Percentiles rank a stretch among this genome's conserved stretches.
These are phyloP conservation scores for Cytospora leucostoma DNA, from an alignment of 2,329 filamentous ascomycete genomes.

Conservation along the genomic window DNA sequence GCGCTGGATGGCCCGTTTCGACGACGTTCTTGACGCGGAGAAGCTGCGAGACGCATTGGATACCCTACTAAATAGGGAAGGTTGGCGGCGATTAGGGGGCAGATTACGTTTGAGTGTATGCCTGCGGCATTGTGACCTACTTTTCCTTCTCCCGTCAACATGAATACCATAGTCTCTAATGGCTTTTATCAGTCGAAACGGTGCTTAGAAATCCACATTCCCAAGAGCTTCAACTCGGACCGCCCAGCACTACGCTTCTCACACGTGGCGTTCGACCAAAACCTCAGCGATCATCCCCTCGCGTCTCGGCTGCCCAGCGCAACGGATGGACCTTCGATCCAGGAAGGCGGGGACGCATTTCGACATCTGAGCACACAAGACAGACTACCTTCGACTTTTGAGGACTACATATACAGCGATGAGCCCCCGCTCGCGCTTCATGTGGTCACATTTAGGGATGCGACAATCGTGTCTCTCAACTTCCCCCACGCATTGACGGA, in stretches of 20 bases:
- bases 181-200: conserved; percentile 9
- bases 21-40: conserved; percentile 47
- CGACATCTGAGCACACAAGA: conserved; percentile 31
- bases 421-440: conserved; percentile 49
- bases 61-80: conserved; percentile 36
- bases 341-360: conserved; percentile 33
- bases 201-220: conserved; percentile 38
- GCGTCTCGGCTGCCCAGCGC: conserved; percentile 40
- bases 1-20: conserved; percentile 28
- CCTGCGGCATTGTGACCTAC: too few relatives aligned
- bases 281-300: conserved; percentile 44
- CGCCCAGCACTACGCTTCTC: conserved; percentile 45
- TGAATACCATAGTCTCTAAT: not conserved
- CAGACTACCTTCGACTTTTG: conserved; percentile 35
- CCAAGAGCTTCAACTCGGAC: conserved; percentile 32
- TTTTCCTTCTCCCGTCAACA: not conserved
- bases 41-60: conserved; percentile 41
- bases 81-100: conserved; percentile 50
- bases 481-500: conserved; percentile 52
- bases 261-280: conserved; percentile 38
- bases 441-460: conserved; percentile 50
- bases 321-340: conserved; percentile 35
- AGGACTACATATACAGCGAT: conserved; percentile 45
- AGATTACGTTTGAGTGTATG: conserved; percentile 38
- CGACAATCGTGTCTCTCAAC: conserved; percentile 48